A percentile compares a stretch with the other conserved stretches of the same genome.
phyloP scores from a whole-genome alignment of 345 rosid genomes.

The Trapa incisa region DNA sequence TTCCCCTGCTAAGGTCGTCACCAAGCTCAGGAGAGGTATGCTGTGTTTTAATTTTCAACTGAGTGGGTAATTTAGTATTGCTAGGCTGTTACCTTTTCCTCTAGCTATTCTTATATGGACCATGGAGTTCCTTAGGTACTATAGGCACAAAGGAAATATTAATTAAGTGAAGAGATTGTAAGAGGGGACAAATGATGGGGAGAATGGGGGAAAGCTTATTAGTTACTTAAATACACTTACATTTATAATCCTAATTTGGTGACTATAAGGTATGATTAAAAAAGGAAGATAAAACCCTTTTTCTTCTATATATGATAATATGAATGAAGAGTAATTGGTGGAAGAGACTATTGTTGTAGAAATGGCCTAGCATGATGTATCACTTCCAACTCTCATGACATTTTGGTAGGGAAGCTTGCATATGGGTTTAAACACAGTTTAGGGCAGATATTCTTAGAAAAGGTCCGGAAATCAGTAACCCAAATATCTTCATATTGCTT shows the following conservation, averaged over 20 bases:
- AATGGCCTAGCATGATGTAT: background rate
- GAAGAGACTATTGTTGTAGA: background rate
- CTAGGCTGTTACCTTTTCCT: background rate
- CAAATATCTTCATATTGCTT: background rate
- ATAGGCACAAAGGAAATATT: no score
- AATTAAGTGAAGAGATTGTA: no score
- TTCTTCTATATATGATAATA: background rate
- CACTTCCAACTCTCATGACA: background rate
- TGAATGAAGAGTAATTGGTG: background rate
- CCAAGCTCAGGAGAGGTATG: slow-evolving; percentile 38
- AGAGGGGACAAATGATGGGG: no score
- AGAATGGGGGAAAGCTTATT: no score
- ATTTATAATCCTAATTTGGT: no score
- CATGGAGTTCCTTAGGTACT: no score
- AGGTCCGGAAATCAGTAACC: background rate
- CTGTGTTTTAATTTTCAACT: background rate
- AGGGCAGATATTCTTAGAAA: background rate
- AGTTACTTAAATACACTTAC: no score
- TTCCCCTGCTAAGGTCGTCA: slow-evolving; percentile 15
- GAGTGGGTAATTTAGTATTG: background rate
- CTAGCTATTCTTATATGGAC: background rate
- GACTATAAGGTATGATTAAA: no score
- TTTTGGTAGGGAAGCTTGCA: background rate
- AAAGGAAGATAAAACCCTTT: no score
- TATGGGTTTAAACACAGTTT: background rate